Evolutionary conservation across 495 filamentous ascomycete genomes (phyloP), one percentile per base, ranked within the genome.

Genomic region (Aspergillus ostianus): DNA sequence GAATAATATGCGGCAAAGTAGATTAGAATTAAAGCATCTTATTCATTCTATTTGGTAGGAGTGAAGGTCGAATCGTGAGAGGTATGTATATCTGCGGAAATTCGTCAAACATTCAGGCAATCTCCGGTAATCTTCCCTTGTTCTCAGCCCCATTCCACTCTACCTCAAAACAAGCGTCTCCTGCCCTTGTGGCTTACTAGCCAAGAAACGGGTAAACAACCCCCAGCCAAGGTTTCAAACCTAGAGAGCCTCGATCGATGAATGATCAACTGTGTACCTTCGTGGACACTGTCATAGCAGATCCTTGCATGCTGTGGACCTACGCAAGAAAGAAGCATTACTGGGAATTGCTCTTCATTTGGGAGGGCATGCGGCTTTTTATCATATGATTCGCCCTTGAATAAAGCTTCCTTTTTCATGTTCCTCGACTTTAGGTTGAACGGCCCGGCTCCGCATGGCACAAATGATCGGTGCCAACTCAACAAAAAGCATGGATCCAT

Each of bases 241-340:
- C 36, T 47, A 56, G 47, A 47, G 4, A 48, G 3, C 20, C n/a
- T 48, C n/a, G 46, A 48, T 8, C 47, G 53, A n/a, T 12, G 41
- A 18, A 56, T 56, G 1, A 27, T n/a, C 9, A 56, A 20, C 1
- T 27, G 12, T 2, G 6, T 20, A 7, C 23, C 44, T 1, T 49
- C 2, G 17, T 48, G 30, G 41, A 56, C 29, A 18, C 12, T 48
- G 23, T 19, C 54, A 32, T 56, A 56, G 8, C 49, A 47, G 13
- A 56, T 56, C n/a, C 54, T 56, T 29, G 44, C 54, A 48, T 56
- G 54, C 9, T 47, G 41, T 3, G 54, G 41, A 2, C 41, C 41
- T 0, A 56, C 5, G 4, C n/a, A 46, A 3, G 54, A 56, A 1
- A 56, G 19, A n/a, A 56, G 45, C n/a, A 48, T 10, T 12, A 47